A percentile compares a stretch with the other conserved stretches of the same genome.
phyloP scores from a whole-genome alignment of 2,329 filamentous ascomycete species.

The Hypomyces rosellus region DNA sequence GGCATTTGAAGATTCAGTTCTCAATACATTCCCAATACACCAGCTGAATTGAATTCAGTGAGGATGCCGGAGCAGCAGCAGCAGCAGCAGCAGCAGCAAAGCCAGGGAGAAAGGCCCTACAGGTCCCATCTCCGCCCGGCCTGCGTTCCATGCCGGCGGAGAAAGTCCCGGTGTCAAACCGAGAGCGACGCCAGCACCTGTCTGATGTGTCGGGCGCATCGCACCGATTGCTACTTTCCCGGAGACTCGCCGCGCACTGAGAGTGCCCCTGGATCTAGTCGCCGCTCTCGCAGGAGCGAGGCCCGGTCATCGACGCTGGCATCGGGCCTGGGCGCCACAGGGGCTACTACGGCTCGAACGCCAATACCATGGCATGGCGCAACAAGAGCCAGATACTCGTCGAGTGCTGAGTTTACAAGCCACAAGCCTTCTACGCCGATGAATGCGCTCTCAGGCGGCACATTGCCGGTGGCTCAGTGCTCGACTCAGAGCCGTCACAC shows the following conservation, averaged over 20 bases:
- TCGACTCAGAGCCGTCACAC: neutral
- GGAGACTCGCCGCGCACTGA: slow-evolving; percentile 23
- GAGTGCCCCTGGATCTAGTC: slow-evolving; percentile 14
- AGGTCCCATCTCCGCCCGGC: slow-evolving; percentile 56
- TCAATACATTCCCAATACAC: too few relatives aligned
- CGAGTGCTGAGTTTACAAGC: neutral
- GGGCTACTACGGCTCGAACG: neutral
- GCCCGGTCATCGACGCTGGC: slow-evolving; percentile 4
- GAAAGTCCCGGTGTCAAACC: slow-evolving; percentile 56
- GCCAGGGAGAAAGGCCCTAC: slow-evolving; percentile 40
- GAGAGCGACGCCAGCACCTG: slow-evolving; percentile 47
- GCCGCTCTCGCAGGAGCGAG: slow-evolving; percentile 11
- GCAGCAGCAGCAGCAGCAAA: slow-evolving; percentile 12
- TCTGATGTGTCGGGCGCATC: slow-evolving; percentile 51
- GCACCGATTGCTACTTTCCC: slow-evolving; percentile 51
- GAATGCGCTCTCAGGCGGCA: neutral
- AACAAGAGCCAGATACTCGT: slow-evolving; percentile 2
- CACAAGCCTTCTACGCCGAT: slow-evolving; percentile 1
- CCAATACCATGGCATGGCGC: neutral
- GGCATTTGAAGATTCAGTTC: too few relatives aligned
- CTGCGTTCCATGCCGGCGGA: slow-evolving; percentile 52
- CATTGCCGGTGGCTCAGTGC: neutral
- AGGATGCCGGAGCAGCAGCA: slow-evolving; percentile 8
- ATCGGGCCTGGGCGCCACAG: neutral
- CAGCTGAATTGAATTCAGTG: neutral